These are phyloP conservation scores for Tothia fuscella DNA, from an alignment of 2,329 filamentous ascomycete genomes.

Conservation along the genomic window DNA sequence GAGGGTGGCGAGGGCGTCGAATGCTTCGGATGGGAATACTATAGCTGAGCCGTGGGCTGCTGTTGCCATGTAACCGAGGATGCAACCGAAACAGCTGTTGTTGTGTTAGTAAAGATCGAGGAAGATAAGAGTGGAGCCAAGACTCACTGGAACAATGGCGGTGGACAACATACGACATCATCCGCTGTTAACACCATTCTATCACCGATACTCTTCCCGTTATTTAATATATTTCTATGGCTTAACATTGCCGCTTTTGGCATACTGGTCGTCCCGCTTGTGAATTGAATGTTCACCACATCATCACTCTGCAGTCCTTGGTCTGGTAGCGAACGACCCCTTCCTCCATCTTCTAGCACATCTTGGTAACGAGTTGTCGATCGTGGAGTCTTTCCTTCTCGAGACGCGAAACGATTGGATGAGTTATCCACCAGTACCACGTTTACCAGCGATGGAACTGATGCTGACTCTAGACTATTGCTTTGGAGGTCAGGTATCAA, in stretches of 20 bases:
- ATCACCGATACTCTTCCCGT: constrained; percentile 71
- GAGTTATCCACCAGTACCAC: constrained; percentile 76
- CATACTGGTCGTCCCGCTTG: constrained; percentile 80
- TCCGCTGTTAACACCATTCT: constrained; percentile 66
- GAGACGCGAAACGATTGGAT: constrained; percentile 37
- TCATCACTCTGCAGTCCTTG: constrained; percentile 48
- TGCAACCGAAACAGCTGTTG: constrained; percentile 81
- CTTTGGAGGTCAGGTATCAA: constrained; percentile 38
- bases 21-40: constrained; percentile 76
- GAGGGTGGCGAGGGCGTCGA: constrained; percentile 65
- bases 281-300: constrained; percentile 92
- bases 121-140: neutral
- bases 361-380: constrained; percentile 27
- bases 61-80: constrained; percentile 93
- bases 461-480: constrained; percentile 35
- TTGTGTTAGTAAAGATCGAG: constrained; percentile 13
- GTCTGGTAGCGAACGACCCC: constrained; percentile 31
- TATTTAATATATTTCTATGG: constrained; percentile 83
- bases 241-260: constrained; percentile 87
- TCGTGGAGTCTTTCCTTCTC: constrained; percentile 27
- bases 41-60: constrained; percentile 73
- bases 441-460: constrained; percentile 56
- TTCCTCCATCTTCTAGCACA: constrained; percentile 33
- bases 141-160: constrained; percentile 39
- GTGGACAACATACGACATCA: constrained; percentile 58